These are phyloP conservation scores for Cicer yamashitae DNA, from an alignment of 306 rosid genomes.

Conservation along the genomic window DNA sequence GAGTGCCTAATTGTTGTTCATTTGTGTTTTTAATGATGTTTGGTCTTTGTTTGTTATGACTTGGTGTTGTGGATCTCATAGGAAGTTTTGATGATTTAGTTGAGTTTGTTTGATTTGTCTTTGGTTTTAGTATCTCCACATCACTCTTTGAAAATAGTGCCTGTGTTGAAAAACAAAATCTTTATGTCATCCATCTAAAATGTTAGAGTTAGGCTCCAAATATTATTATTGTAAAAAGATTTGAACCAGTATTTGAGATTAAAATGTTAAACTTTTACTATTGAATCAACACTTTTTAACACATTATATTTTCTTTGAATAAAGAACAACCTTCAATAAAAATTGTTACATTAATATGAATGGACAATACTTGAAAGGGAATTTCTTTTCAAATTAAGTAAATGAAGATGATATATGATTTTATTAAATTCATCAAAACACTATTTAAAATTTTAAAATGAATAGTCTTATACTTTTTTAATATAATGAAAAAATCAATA, in stretches of 20 bases:
- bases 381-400: not conserved
- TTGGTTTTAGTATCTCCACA: constrained; percentile 47
- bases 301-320: too few relatives aligned
- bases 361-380: not conserved
- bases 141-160: constrained; percentile 59
- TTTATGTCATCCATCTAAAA: not conserved
- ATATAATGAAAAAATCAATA: too few relatives aligned
- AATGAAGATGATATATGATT: not conserved
- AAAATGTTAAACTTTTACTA: too few relatives aligned
- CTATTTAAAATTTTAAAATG: not conserved
- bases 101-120: constrained; percentile 41
- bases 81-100: constrained; percentile 48
- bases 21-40: constrained; percentile 41
- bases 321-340: too few relatives aligned
- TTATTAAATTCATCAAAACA: not conserved
- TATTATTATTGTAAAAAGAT: too few relatives aligned
- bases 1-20: constrained; percentile 33
- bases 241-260: too few relatives aligned
- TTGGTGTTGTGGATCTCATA: constrained; percentile 57
- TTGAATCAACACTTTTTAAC: too few relatives aligned
- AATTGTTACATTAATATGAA: too few relatives aligned
- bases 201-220: too few relatives aligned
- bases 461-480: too few relatives aligned
- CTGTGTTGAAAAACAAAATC: constrained; percentile 16
- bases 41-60: constrained; percentile 47